Conservation (phyloP, 768 basidiomycete species). For the Exidia glandulosa region DNA sequence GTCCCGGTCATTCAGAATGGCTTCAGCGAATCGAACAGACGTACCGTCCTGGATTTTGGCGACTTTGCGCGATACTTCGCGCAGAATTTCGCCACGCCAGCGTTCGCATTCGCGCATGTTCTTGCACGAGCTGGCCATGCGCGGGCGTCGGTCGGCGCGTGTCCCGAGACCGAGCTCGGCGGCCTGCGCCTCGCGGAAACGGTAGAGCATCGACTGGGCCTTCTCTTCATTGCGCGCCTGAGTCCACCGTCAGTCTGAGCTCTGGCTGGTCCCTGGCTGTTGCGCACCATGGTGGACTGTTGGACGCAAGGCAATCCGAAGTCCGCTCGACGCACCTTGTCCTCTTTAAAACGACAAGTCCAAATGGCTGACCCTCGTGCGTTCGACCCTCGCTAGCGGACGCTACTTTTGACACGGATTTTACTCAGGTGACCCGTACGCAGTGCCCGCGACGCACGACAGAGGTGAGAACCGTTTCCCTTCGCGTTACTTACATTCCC, state of each 20-base stretch:
- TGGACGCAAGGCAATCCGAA: not conserved
- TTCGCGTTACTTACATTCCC: not conserved
- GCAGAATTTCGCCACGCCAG: slow-evolving; percentile 90
- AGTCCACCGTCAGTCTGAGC: not conserved
- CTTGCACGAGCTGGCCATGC: slow-evolving; percentile 87
- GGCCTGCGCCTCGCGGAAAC: slow-evolving; percentile 94
- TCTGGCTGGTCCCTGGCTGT: not conserved
- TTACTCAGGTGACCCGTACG: not conserved
- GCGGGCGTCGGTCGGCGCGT: slow-evolving; percentile 72
- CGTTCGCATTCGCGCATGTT: slow-evolving; percentile 87
- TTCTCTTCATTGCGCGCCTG: slow-evolving; percentile 98
- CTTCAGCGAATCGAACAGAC: slow-evolving; percentile 17
- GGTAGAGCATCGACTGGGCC: slow-evolving; percentile 88
- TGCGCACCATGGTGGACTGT: not conserved
- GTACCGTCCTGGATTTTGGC: slow-evolving; percentile 94
- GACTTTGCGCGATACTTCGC: slow-evolving; percentile 92
- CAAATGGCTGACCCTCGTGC: not conserved
- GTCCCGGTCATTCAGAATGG: not conserved
- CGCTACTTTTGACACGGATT: not conserved
- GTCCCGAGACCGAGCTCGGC: slow-evolving; percentile 89
- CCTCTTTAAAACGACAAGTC: not conserved
- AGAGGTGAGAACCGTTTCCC: slow-evolving; percentile 1
- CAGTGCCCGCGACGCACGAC: not conserved
- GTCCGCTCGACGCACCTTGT: not conserved
- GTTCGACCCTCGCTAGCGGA: not conserved